phyloP scores from a whole-genome alignment of 441 rosid genomes.

The Erysimum cheiri region DNA sequence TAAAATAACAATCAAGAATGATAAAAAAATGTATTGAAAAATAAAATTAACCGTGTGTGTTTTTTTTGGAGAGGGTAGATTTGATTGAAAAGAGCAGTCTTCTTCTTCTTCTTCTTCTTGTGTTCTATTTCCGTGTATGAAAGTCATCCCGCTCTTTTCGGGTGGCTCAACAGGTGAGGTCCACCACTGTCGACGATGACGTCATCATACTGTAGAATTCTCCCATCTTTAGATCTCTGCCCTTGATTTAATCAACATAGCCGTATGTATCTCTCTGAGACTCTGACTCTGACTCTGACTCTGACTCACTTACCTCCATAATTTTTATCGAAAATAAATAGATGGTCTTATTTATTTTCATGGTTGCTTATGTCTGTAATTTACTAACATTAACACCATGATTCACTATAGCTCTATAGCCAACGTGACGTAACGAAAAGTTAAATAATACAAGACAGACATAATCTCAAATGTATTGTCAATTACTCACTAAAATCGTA shows the following conservation, averaged over 20 bases:
- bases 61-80: neutral
- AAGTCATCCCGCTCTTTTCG: conserved; percentile 28
- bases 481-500: neutral
- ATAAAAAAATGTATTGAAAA: no score
- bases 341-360: neutral
- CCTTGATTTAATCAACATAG: neutral
- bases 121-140: conserved; percentile 6
- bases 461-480: neutral
- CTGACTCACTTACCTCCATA: neutral
- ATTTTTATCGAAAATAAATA: neutral
- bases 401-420: neutral
- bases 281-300: conserved; percentile 6
- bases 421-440: conserved; percentile 10
- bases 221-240: conserved; percentile 19
- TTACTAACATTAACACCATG: neutral
- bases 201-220: conserved; percentile 16
- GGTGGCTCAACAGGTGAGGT: conserved; percentile 17
- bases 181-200: conserved; percentile 22
- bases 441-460: neutral
- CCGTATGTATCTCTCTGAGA: no score
- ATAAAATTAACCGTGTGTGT: no score
- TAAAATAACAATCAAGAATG: no score
- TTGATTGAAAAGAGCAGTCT: neutral
- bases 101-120: no score
- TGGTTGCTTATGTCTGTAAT: no score